Evolutionary conservation across 2,329 filamentous ascomycete genomes (phyloP).

Genomic region (Phyllosticta citrichinensis): DNA sequence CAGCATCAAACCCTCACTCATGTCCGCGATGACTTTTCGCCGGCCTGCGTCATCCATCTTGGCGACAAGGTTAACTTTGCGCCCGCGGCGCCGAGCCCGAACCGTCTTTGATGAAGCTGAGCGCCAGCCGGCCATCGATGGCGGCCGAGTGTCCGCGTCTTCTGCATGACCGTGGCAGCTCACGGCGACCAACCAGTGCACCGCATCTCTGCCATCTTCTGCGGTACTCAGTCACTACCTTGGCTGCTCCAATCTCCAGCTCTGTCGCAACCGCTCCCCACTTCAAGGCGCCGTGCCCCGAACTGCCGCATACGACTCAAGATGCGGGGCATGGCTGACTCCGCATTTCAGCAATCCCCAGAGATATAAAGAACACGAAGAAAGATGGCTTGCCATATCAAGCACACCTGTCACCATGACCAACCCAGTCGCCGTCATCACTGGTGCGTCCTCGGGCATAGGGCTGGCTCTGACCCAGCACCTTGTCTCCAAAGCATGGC

Average conservation of each 20-base stretch:
- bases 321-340: not conserved
- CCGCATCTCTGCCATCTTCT: not conserved
- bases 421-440: constrained; percentile 35
- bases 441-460: constrained; percentile 36
- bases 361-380: not conserved
- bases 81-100: not conserved
- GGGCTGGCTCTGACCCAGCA: constrained; percentile 35
- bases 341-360: not conserved
- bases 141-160: not conserved
- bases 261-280: not conserved
- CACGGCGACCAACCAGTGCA: not conserved
- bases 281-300: not conserved
- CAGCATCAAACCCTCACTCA: not conserved
- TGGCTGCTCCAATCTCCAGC: not conserved
- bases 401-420: constrained; percentile 18
- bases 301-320: not conserved
- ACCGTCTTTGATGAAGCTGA: not conserved
- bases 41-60: not conserved
- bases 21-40: not conserved
- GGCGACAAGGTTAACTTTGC: not conserved
- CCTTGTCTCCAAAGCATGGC: constrained; percentile 29
- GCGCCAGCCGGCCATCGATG: not conserved
- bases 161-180: not conserved
- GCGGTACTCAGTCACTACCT: not conserved
- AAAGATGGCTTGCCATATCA: not conserved